Evolutionary conservation across 768 basidiomycete genomes (phyloP).

Genomic region (Sistotremastrum niveocremeum): DNA sequence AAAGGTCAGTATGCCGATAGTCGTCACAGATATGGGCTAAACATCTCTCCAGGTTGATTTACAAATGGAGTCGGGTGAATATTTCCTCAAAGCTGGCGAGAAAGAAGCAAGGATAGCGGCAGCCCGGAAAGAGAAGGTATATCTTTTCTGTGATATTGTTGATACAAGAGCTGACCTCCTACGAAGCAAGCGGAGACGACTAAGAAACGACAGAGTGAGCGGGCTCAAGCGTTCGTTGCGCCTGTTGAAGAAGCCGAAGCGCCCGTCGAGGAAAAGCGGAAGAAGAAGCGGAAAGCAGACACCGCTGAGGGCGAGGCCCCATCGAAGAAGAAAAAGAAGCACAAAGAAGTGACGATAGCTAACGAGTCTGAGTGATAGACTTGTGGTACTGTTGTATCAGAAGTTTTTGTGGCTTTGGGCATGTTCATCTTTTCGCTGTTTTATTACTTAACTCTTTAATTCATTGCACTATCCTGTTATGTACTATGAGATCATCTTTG

Average conservation of each 20-base stretch:
- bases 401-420: no score
- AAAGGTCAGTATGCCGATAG: constrained; percentile 40
- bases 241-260: constrained; percentile 67
- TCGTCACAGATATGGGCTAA: background rate
- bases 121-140: constrained; percentile 64
- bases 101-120: constrained; percentile 65
- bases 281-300: constrained; percentile 27
- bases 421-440: no score
- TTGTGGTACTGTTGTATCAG: background rate
- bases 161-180: background rate
- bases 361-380: constrained; percentile 8
- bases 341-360: constrained; percentile 19
- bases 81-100: constrained; percentile 88
- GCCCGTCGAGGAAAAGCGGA: constrained; percentile 67
- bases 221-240: constrained; percentile 80
- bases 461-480: no score
- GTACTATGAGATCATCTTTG: no score
- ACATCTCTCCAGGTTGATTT: constrained; percentile 54
- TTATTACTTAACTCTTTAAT: no score
- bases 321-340: constrained; percentile 26
- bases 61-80: constrained; percentile 93
- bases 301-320: constrained; percentile 8
- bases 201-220: constrained; percentile 58
- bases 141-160: constrained; percentile 2
- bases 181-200: constrained; percentile 65